A percentile compares a stretch with the other conserved stretches of the same genome.
These are phyloP conservation scores for Candida mesenterica DNA, from an alignment of 1,139 yeast genomes.

Conservation along the genomic window DNA sequence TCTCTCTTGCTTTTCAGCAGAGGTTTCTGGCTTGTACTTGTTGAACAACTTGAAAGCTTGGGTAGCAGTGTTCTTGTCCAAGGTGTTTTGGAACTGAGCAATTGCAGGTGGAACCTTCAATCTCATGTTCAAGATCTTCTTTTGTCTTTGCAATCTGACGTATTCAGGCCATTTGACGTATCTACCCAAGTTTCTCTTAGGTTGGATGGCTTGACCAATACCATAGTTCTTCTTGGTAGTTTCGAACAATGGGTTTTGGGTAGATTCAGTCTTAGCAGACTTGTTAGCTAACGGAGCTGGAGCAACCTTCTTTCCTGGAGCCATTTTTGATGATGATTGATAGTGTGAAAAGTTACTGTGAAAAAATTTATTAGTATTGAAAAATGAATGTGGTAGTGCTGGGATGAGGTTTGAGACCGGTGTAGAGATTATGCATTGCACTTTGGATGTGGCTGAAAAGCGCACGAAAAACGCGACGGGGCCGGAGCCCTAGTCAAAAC, in stretches of 20 bases:
- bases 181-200: constrained; percentile 93
- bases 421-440: not conserved
- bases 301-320: constrained; percentile 55
- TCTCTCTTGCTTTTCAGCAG: constrained; percentile 98
- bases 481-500: constrained; percentile 8
- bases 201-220: constrained; percentile 93
- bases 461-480: constrained; percentile 1
- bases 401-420: too few relatives aligned
- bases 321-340: constrained; percentile 28
- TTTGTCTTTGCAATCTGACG: constrained; percentile 96
- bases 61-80: constrained; percentile 98
- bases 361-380: constrained; percentile 2
- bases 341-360: constrained; percentile 9
- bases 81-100: constrained; percentile 90
- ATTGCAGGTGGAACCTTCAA: constrained; percentile 98
- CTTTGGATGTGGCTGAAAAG: not conserved
- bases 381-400: too few relatives aligned
- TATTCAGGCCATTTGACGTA: constrained; percentile 99
- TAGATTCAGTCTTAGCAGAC: constrained; percentile 22
- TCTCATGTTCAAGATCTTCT: constrained; percentile 91
- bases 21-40: constrained; percentile 98
- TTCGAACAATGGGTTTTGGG: constrained; percentile 66
- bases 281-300: constrained; percentile 51
- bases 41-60: constrained; percentile 94
- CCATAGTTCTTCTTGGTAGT: constrained; percentile 92